Evolutionary conservation across 305 asterid species (phyloP).

Genomic region (Stenogyne calaminthoides): DNA sequence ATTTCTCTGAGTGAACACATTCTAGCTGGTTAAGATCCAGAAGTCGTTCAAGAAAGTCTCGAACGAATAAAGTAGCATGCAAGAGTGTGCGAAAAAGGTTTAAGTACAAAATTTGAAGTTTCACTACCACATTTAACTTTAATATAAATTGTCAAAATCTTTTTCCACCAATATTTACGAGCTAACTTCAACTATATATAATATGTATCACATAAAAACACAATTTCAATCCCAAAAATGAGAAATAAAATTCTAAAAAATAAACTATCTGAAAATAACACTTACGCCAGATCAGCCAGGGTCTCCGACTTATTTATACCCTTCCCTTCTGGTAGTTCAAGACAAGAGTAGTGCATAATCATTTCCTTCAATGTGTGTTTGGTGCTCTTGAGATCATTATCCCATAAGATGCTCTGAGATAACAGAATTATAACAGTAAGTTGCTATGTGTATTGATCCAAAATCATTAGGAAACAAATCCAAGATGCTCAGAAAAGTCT

Average conservation of each 20-base stretch:
- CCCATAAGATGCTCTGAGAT: slow-evolving; percentile 88
- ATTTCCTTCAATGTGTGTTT: slow-evolving; percentile 88
- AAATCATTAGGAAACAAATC: slow-evolving; percentile 15
- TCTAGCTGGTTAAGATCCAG: neutral
- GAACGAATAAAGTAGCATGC: neutral
- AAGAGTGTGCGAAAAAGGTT: neutral
- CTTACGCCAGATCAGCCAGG: slow-evolving; percentile 85
- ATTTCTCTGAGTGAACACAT: neutral
- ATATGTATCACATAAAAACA: neutral
- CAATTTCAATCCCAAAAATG: neutral
- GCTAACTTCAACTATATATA: neutral
- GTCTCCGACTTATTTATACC: slow-evolving; percentile 66
- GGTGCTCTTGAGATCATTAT: slow-evolving; percentile 80
- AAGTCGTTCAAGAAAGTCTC: neutral
- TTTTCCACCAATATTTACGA: neutral
- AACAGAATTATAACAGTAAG: slow-evolving; percentile 31
- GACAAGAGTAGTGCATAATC: slow-evolving; percentile 71
- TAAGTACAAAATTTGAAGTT: neutral
- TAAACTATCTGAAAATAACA: neutral
- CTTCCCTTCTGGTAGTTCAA: slow-evolving; percentile 78
- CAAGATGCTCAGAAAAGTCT: neutral
- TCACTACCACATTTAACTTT: neutral
- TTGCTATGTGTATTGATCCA: slow-evolving; percentile 2
- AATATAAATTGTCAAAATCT: neutral
- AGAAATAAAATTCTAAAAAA: too few species aligned